A percentile compares a stretch with the other conserved stretches of the same genome.
phyloP scores from a whole-genome alignment of 305 asterid genomes.

The Petunia hybrid region DNA sequence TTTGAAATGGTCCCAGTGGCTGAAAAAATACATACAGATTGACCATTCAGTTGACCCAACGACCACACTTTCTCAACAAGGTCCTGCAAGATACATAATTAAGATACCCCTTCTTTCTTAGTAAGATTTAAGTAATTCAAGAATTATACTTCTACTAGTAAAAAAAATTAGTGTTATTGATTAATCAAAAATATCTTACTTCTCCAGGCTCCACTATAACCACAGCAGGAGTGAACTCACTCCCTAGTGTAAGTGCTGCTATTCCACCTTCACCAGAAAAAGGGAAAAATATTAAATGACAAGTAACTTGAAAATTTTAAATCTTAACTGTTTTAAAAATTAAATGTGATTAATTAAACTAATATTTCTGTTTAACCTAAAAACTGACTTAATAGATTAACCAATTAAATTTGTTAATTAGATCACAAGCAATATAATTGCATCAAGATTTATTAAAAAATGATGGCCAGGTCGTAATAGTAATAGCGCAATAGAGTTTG shows the following conservation, averaged over 20 bases:
- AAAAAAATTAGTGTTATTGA: background rate
- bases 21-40: constrained; percentile 47
- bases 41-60: constrained; percentile 40
- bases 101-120: too few relatives aligned
- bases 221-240: background rate
- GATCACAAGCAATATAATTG: too few relatives aligned
- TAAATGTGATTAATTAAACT: too few relatives aligned
- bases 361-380: too few relatives aligned
- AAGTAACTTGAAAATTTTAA: background rate
- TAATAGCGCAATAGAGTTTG: too few relatives aligned
- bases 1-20: constrained; percentile 47
- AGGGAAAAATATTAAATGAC: background rate
- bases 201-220: background rate
- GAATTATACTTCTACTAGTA: background rate
- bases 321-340: too few relatives aligned
- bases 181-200: background rate
- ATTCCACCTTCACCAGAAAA: background rate
- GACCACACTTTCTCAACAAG: constrained; percentile 43
- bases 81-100: constrained; percentile 36
- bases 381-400: too few relatives aligned
- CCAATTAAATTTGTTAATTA: too few relatives aligned
- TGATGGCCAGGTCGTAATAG: too few relatives aligned
- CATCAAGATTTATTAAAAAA: too few relatives aligned
- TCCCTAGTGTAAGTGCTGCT: background rate
- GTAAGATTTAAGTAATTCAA: background rate